Conservation (phyloP, 345 rosid species). For the Aquilaria malaccensis region DNA sequence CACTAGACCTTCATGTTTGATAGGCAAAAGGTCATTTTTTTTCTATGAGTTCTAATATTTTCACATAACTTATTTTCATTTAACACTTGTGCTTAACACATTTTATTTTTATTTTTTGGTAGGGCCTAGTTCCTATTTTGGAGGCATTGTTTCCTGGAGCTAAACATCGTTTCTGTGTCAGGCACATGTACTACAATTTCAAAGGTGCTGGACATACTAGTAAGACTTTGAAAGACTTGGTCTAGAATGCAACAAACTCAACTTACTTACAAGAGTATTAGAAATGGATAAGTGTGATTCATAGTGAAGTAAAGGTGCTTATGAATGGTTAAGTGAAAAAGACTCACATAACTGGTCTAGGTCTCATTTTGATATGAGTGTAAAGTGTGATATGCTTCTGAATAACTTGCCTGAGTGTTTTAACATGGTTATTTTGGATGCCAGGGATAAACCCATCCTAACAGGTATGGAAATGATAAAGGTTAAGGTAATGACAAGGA, state of each 20-base stretch:
- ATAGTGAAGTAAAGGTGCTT: neutral
- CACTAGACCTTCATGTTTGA: neutral
- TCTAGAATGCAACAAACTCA: neutral
- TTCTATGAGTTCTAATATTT: too few relatives aligned
- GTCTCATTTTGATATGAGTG: too few relatives aligned
- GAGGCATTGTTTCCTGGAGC: neutral
- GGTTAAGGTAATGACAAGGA: too few relatives aligned
- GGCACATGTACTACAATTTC: neutral
- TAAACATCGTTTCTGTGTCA: neutral
- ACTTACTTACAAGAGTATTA: neutral
- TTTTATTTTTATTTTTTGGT: neutral
- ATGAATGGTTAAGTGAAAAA: neutral
- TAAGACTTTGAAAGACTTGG: neutral
- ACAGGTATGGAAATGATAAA: too few relatives aligned
- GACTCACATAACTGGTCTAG: neutral
- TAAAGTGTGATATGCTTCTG: too few relatives aligned
- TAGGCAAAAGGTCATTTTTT: neutral
- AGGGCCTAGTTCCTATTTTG: neutral
- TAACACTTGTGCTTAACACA: neutral
- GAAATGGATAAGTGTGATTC: neutral
- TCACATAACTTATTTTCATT: neutral
- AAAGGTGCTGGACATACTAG: neutral
- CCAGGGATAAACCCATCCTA: too few relatives aligned
- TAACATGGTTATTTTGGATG: too few relatives aligned
- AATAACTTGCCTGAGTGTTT: too few relatives aligned